These are phyloP conservation scores for Populus alba DNA, from an alignment of 345 rosid genomes.

Conservation along the genomic window DNA sequence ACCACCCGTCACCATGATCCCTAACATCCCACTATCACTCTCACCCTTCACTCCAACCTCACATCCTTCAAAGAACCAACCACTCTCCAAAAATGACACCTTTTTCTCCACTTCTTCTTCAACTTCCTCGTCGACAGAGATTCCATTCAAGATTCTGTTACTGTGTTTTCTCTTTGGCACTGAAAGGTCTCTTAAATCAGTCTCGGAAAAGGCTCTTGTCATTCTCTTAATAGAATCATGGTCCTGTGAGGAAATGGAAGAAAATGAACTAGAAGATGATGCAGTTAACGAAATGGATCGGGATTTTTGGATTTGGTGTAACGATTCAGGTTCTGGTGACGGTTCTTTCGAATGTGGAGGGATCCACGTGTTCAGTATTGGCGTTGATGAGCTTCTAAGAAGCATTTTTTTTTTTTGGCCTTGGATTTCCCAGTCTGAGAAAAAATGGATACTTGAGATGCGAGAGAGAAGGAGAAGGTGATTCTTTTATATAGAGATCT, in stretches of 20 bases:
- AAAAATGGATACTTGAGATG: too few species aligned
- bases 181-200: conserved; percentile 43
- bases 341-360: conserved; percentile 43
- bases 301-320: conserved; percentile 32
- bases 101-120: conserved; percentile 25
- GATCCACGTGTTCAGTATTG: conserved; percentile 56
- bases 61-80: conserved; percentile 29
- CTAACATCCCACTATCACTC: background rate
- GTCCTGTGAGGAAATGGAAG: conserved; percentile 15
- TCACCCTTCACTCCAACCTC: conserved; percentile 15
- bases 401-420: conserved; percentile 42
- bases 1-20: conserved; percentile 28
- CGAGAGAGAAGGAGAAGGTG: background rate
- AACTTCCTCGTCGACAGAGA: conserved; percentile 50
- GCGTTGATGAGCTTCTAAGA: conserved; percentile 72
- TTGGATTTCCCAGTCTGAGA: background rate
- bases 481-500: conserved; percentile 23
- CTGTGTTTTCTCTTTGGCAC: conserved; percentile 28
- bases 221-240: conserved; percentile 34
- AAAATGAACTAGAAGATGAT: conserved; percentile 35
- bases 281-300: conserved; percentile 36
- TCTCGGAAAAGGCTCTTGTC: conserved; percentile 55
- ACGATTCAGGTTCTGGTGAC: conserved; percentile 41
- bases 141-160: conserved; percentile 24
- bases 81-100: conserved; percentile 1